Evolutionary conservation across 768 basidiomycete genomes (phyloP), one percentile per base, ranked within the genome.

Genomic region (Goffeauzyma gilvescens): DNA sequence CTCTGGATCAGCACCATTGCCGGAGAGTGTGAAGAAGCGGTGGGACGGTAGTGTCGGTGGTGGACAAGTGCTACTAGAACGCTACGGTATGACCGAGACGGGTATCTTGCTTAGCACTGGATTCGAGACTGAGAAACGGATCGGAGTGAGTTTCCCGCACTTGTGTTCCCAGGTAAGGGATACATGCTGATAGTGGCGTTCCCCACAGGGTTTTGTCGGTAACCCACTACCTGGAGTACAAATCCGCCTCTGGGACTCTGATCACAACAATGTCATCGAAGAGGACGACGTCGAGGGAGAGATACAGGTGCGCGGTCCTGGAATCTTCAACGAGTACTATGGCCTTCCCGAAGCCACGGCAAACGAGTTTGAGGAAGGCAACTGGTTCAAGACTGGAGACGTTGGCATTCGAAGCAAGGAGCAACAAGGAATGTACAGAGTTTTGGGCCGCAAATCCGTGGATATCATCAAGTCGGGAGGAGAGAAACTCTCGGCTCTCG

Each of bases 31-130:
- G 34, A 60, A 60, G 46, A 48, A 48, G 32, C 39, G 46, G 6
- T 60, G 59, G 59, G 49, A 50, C 27, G 32, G 41, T 3, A 33
- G 39, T 21, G 49, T 60, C 27, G 51, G 53, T 7, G 59, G 59
- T 14, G 57, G 57, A 4, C 48, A 52, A 40, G 45, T 55, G 2
- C 38, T 58, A 34, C 45, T 60, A 4, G 55, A 58, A 40, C 48
- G 59, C 27, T 58, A 60, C 41, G 59, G 59, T 7, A 60, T 60
- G 59, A 60, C 55, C 24, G 59, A 60, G 42, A 53, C 52, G 34
- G 56, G 56, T 2, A 55, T 58, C 46, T 53, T 54, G 41, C 50
- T 45, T 42, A 51, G 36, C 23, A 50, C 44, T 20, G 53, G 47
- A 12, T 40, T 41, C 46, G 40, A 50, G 44, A 47, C 36, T 18